Percentiles rank a stretch among this genome's conserved stretches.
phyloP scores from a whole-genome alignment of 345 rosid species.

The Rhizophora mangle region DNA sequence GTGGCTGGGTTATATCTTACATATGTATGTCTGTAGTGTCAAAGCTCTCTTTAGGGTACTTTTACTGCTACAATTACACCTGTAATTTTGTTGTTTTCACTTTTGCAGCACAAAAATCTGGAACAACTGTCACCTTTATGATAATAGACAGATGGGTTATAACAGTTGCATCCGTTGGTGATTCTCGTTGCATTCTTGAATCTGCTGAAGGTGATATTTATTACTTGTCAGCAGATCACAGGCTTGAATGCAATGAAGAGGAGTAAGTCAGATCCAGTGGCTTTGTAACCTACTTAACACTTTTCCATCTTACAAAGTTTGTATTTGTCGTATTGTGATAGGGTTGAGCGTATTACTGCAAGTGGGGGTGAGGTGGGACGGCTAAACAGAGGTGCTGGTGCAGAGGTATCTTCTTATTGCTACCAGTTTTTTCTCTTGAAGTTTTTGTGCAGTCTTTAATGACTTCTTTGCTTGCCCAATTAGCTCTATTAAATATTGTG shows the following conservation, averaged over 20 bases:
- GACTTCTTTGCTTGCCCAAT: neutral
- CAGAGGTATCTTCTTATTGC: slow-evolving; percentile 58
- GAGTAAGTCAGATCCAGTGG: slow-evolving; percentile 57
- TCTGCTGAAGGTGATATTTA: slow-evolving; percentile 90
- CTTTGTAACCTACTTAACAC: slow-evolving; percentile 2
- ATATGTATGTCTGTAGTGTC: too few species aligned
- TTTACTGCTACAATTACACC: too few species aligned
- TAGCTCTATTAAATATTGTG: too few species aligned
- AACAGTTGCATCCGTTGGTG: slow-evolving; percentile 98
- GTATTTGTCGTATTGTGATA: slow-evolving; percentile 30
- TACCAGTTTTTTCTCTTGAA: slow-evolving; percentile 7
- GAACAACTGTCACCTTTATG: slow-evolving; percentile 91
- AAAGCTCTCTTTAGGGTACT: too few species aligned
- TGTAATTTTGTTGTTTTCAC: neutral
- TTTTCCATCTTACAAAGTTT: slow-evolving; percentile 14
- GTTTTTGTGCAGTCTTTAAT: neutral
- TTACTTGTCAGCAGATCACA: slow-evolving; percentile 91
- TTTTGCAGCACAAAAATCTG: slow-evolving; percentile 74
- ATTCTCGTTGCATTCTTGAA: slow-evolving; percentile 94
- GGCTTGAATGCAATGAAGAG: slow-evolving; percentile 91
- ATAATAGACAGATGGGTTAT: slow-evolving; percentile 89
- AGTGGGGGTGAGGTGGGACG: slow-evolving; percentile 99
- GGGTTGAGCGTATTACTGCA: slow-evolving; percentile 88
- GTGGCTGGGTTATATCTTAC: neutral
- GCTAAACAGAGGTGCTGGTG: slow-evolving; percentile 92